Evolutionary conservation across 768 basidiomycete species (phyloP), one percentile per base, ranked within the genome.

Genomic region (Boletus coccyginus): DNA sequence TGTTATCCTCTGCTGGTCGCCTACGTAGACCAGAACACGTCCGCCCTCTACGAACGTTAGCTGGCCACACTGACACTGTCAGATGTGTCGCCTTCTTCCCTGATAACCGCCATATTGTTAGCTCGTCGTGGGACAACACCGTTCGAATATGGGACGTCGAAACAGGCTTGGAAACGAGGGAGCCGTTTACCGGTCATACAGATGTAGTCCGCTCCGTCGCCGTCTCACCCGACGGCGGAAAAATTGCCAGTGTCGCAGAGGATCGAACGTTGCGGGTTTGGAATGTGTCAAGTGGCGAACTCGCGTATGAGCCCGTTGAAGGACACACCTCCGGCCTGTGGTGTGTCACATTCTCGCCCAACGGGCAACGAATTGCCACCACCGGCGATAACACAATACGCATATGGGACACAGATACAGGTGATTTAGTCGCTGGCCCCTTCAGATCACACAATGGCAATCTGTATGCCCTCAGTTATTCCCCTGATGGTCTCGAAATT

Each of bases 381-480:
- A 72, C 70, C 2, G 68, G 65, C 10, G 73, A 73, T 47, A 70
- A 66, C 48, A 68, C 66, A 6, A 64, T 73, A 48, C 62, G 64
- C 53, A 49, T 73, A 52, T 73, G 70, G 71, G 66, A 73, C 56
- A 53, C 66, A 36, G 59, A 63, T 47, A 64, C 67, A 27, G 69
- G 66, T 11, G 46, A 59, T 33, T 42, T 67, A 49, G 55, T 65
- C 55, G 56, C 59, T 50, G 69, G 65, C 46, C 69, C 62, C 8
- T 69, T 72, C 56, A 58, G 63, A 44, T 69, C 65, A 32, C 68
- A 69, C 68, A 63, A 67, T 53, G 65, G 65, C 65, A 69, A 67
- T 53, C 65, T 67, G 9, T 70, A 69, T 49, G 58, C 67, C 55
- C 61, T 69, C 81, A 50, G 83, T 74, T 82, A 57, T 24, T 60